Evolutionary conservation across 2,329 filamentous ascomycete genomes (phyloP).

Genomic region (Botryotinia convoluta): DNA sequence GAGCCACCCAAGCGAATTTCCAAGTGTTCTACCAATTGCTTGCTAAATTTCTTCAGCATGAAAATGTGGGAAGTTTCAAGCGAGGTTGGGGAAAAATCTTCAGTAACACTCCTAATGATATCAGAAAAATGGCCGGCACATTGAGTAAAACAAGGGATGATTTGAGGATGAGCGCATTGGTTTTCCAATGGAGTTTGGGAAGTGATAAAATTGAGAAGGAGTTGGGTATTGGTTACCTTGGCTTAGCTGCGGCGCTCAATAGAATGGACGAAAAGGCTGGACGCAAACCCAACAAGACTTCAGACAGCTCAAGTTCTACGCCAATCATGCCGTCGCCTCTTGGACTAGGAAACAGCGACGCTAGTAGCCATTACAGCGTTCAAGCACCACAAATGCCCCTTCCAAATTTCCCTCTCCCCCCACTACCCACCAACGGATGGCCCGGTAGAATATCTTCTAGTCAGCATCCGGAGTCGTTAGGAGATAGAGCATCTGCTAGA

Average conservation of each 20-base stretch:
- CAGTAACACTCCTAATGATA: conserved; percentile 51
- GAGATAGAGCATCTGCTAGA: conserved; percentile 11
- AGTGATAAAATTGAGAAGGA: conserved; percentile 56
- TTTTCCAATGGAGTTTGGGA: conserved; percentile 65
- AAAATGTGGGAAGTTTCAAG: conserved; percentile 31
- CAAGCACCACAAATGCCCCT: conserved; percentile 24
- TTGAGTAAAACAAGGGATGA: conserved; percentile 59
- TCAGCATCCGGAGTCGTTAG: conserved; percentile 16
- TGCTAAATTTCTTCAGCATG: conserved; percentile 47
- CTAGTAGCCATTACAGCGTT: conserved; percentile 7
- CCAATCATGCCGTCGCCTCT: not conserved
- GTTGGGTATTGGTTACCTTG: conserved; percentile 65
- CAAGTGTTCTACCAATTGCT: conserved; percentile 62
- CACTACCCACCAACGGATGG: conserved; percentile 21
- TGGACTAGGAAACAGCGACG: not conserved
- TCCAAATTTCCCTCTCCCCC: conserved; percentile 17
- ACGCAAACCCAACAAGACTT: conserved; percentile 10
- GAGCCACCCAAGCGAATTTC: conserved; percentile 59
- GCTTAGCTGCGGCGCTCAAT: conserved; percentile 62
- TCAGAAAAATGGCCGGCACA: conserved; percentile 57
- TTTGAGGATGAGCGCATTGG: conserved; percentile 60
- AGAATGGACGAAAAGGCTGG: conserved; percentile 40
- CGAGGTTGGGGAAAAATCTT: conserved; percentile 64
- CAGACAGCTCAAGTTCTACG: not conserved
- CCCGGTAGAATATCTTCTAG: conserved; percentile 23